Base-by-base conservation (phyloP, 768 basidiomycete species). In the Clavaria fumosa region DNA sequence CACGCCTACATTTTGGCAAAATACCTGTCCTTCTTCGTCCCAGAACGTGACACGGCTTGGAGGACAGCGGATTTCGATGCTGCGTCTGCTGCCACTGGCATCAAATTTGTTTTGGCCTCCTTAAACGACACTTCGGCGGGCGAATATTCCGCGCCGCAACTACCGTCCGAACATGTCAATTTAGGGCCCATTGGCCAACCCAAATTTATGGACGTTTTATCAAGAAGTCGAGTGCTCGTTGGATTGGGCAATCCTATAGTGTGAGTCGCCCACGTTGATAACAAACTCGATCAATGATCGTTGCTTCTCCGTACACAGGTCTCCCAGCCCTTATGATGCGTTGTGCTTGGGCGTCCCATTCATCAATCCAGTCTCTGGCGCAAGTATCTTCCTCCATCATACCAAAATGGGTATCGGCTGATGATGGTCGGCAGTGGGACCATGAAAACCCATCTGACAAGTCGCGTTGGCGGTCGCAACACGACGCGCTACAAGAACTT, bases 331-430 rank as follows among this genome's bases (percentile, higher is more conserved):
- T 0, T 58, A 56, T 28, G 53, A 58, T 28, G 53, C 55, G 14
- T 42, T 61, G 5, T 62, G 60, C 39, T 44, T 53, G 15, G 60
- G 57, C 2, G 55, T 62, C 3, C 57, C 59, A 7, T 60, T 60
- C 40, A 46, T 62, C 14, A 59, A 62, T 40, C 60, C 59, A 1
- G 52, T 60, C 17, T 17, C 45, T 41, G 4, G 15, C 11, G 26
- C 23, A 7, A 23, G 24, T 18, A 17, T 10, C 31, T 23, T 38
- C 34, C 33, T 11, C 33, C 14, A 14, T 23, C 4, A 24, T 12
- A 3, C 35, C 4, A 14, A 4, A 12, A 35, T 6, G 10, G 12
- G 9, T 19, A 30, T 1, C 18, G 19, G 3, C 21, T 39, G 40
- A 7, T 23, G 14, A 34, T 53, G 47, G 45, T 52, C 24, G 35